Conservation (phyloP, 306 rosid genomes). For the Parietaria judaica region DNA sequence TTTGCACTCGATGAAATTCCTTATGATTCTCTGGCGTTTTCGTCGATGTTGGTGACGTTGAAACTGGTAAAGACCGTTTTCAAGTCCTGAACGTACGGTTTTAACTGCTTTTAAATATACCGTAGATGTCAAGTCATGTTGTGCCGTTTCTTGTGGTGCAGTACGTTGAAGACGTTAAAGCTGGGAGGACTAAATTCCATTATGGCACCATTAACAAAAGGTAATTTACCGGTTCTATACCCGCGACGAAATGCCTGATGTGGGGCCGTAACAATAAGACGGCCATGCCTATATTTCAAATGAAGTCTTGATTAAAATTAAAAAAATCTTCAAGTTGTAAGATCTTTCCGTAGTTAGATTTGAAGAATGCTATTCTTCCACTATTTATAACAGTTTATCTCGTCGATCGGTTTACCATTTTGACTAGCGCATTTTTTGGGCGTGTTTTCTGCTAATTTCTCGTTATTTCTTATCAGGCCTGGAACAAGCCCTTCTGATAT, state of each 20-base stretch:
- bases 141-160: conserved; percentile 30
- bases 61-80: conserved; percentile 55
- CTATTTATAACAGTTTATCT: too few relatives aligned
- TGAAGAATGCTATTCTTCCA: too few relatives aligned
- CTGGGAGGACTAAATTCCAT: conserved; percentile 67
- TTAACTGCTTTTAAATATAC: not conserved
- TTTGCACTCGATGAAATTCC: conserved; percentile 80
- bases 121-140: conserved; percentile 12
- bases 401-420: too few relatives aligned
- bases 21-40: conserved; percentile 75
- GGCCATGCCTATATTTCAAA: too few relatives aligned
- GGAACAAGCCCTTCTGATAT: conserved; percentile 97
- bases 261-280: too few relatives aligned
- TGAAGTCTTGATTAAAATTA: too few relatives aligned
- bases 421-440: not conserved
- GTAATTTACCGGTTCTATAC: conserved; percentile 20
- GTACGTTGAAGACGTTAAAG: conserved; percentile 74
- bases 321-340: too few relatives aligned
- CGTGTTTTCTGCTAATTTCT: conserved; percentile 18
- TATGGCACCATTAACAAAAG: conserved; percentile 85
- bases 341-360: too few relatives aligned
- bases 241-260: too few relatives aligned
- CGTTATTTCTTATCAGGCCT: conserved; percentile 51
- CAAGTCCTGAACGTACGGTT: conserved; percentile 2
- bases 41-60: conserved; percentile 89